Conservation (phyloP, 192 early-diverging fungal species). For the Lunasporangiospora selenospora region DNA sequence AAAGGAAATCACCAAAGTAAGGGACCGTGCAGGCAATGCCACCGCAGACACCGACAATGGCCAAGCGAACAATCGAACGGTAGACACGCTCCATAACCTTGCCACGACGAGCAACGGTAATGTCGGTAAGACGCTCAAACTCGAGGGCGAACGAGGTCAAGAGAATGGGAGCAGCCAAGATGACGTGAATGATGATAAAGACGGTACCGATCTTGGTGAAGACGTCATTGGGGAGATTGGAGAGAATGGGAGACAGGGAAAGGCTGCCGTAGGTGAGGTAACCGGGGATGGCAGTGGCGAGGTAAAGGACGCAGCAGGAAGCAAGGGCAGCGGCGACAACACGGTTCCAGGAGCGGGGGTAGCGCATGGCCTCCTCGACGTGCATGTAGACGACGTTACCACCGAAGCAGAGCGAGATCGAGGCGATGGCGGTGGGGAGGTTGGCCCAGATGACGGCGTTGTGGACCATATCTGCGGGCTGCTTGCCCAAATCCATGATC, state of each 20-base stretch:
- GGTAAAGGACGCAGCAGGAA: slow-evolving; percentile 74
- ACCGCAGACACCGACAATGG: slow-evolving; percentile 59
- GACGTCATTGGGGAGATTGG: slow-evolving; percentile 69
- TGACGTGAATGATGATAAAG: slow-evolving; percentile 81
- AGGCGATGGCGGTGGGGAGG: slow-evolving; percentile 78
- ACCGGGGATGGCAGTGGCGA: slow-evolving; percentile 70
- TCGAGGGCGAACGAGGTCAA: slow-evolving; percentile 78
- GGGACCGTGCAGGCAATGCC: slow-evolving; percentile 73
- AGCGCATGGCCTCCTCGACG: slow-evolving; percentile 82
- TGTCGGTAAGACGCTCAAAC: slow-evolving; percentile 70
- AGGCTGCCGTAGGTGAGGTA: slow-evolving; percentile 77
- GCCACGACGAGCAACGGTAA: slow-evolving; percentile 63
- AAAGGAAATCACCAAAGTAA: slow-evolving; percentile 82
- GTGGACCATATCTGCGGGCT: slow-evolving; percentile 48
- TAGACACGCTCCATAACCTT: slow-evolving; percentile 58
- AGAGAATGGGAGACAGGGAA: slow-evolving; percentile 73
- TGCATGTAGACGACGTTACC: slow-evolving; percentile 86
- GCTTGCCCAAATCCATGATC: slow-evolving; percentile 52
- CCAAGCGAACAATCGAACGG: slow-evolving; percentile 61
- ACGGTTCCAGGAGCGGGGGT: slow-evolving; percentile 70
- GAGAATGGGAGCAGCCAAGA: slow-evolving; percentile 82
- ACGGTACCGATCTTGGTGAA: slow-evolving; percentile 69
- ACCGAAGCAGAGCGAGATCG: slow-evolving; percentile 85
- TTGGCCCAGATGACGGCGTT: slow-evolving; percentile 65
- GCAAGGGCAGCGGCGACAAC: slow-evolving; percentile 67